These are phyloP conservation scores for Apiospora pterosperma DNA, from an alignment of 2,329 filamentous ascomycete genomes.

Conservation along the genomic window DNA sequence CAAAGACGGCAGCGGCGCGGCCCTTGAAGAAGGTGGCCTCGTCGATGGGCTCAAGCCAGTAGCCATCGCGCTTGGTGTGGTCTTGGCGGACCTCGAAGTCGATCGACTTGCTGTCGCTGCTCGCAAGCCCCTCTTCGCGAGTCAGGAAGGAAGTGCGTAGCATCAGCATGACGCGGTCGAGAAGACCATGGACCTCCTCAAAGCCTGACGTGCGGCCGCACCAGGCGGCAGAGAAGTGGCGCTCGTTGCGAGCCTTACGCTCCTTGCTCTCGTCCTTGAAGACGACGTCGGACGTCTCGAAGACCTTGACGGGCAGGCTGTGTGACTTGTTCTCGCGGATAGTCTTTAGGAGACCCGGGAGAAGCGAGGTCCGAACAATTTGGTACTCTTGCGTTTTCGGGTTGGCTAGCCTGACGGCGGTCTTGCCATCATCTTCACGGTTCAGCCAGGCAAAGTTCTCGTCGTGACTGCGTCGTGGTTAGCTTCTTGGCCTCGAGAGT, in stretches of 20 bases:
- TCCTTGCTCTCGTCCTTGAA: constrained; percentile 83
- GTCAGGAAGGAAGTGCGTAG: constrained; percentile 78
- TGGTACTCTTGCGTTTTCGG: constrained; percentile 80
- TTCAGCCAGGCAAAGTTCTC: constrained; percentile 92
- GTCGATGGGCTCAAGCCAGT: constrained; percentile 93
- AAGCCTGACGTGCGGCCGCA: constrained; percentile 94
- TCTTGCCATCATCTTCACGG: constrained; percentile 68
- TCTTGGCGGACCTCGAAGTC: constrained; percentile 52
- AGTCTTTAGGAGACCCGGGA: constrained; percentile 75
- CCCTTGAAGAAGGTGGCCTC: constrained; percentile 90
- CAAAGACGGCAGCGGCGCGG: constrained; percentile 80
- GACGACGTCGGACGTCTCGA: constrained; percentile 81
- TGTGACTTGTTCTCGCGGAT: constrained; percentile 76
- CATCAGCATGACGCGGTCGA: constrained; percentile 92
- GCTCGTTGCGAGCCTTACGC: constrained; percentile 85
- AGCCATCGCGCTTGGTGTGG: constrained; percentile 63
- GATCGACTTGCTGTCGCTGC: constrained; percentile 41
- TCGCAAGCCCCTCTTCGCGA: constrained; percentile 68
- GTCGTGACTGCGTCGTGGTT: constrained; percentile 64
- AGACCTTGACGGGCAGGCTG: constrained; percentile 73
- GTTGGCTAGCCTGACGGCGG: constrained; percentile 70
- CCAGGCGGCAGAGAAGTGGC: constrained; percentile 94
- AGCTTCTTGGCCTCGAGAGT: neutral
- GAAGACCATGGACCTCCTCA: constrained; percentile 88
- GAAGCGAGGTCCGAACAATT: constrained; percentile 69